These are phyloP conservation scores for Yamadazyma laniorum DNA, from an alignment of 805 yeast species.

Conservation along the genomic window DNA sequence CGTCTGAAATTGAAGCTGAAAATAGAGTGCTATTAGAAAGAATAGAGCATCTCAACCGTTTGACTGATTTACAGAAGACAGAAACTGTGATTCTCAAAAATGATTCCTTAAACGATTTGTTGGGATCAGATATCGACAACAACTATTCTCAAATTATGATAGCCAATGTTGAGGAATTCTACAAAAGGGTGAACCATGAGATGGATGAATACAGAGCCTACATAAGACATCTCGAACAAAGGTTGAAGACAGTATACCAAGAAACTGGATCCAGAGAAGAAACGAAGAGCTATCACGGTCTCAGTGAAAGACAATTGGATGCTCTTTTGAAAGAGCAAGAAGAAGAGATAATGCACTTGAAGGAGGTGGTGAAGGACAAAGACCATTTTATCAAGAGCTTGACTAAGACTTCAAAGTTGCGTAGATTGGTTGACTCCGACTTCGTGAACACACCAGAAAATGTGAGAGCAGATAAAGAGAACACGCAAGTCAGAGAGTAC, in stretches of 20 bases:
- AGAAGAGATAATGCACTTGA: slow-evolving; percentile 65
- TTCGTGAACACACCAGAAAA: slow-evolving; percentile 14
- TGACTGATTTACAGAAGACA: slow-evolving; percentile 58
- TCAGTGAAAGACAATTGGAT: slow-evolving; percentile 19
- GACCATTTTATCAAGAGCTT: slow-evolving; percentile 77
- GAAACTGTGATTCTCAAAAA: slow-evolving; percentile 57
- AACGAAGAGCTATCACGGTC: slow-evolving; percentile 7
- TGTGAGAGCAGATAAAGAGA: slow-evolving; percentile 8
- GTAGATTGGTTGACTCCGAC: slow-evolving; percentile 44
- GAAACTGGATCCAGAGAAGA: slow-evolving; percentile 5
- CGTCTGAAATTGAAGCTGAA: slow-evolving; percentile 50
- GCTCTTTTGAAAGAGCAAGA: slow-evolving; percentile 55
- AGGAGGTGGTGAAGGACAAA: slow-evolving; percentile 63
- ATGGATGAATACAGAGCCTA: slow-evolving; percentile 60
- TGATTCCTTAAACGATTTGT: slow-evolving; percentile 57
- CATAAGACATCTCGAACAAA: slow-evolving; percentile 56
- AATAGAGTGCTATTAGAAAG: slow-evolving; percentile 62
- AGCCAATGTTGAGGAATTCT: slow-evolving; percentile 48
- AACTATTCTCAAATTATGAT: slow-evolving; percentile 41
- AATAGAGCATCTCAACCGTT: slow-evolving; percentile 64
- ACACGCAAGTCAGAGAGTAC: slow-evolving; percentile 10
- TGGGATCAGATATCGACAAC: slow-evolving; percentile 42
- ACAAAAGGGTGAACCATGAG: slow-evolving; percentile 47
- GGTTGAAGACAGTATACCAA: slow-evolving; percentile 36
- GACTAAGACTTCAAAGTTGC: slow-evolving; percentile 59